A percentile compares a stretch with the other conserved stretches of the same genome.
These are phyloP conservation scores for Fusarium siculi DNA, from an alignment of 2,329 filamentous ascomycete species.

Conservation along the genomic window DNA sequence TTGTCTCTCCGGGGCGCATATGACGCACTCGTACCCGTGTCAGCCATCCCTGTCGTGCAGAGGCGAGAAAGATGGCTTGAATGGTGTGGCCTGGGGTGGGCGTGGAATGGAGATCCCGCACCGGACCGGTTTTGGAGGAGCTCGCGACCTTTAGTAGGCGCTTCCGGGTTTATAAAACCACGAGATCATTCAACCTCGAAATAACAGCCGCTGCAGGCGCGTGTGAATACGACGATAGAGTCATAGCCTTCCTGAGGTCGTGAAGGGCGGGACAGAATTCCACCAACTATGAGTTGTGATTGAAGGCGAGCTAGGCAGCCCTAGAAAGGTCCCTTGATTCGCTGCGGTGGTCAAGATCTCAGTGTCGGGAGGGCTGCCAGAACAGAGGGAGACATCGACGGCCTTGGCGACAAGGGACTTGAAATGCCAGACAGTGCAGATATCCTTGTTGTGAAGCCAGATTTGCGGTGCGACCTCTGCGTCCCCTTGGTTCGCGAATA, in stretches of 20 bases:
- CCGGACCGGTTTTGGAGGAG: conserved; percentile 36
- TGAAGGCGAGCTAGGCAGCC: not conserved
- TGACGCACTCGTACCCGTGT: conserved; percentile 44
- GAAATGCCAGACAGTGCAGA: conserved; percentile 25
- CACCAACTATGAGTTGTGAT: not conserved
- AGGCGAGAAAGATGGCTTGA: conserved; percentile 33
- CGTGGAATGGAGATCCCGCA: conserved; percentile 37
- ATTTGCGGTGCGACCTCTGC: conserved; percentile 25
- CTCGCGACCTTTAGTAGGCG: conserved; percentile 16
- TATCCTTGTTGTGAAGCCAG: conserved; percentile 1
- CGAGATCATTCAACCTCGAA: conserved; percentile 23
- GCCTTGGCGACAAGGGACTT: conserved; percentile 39
- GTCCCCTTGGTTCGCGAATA: conserved; percentile 1
- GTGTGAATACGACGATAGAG: conserved; percentile 1
- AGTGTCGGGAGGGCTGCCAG: conserved; percentile 15
- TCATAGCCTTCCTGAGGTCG: not conserved
- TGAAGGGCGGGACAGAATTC: not conserved
- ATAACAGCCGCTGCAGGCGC: conserved; percentile 37
- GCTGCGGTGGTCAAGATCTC: conserved; percentile 36
- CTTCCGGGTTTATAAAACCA: conserved; percentile 18
- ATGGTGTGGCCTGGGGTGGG: conserved; percentile 30
- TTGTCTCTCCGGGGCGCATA: conserved; percentile 42
- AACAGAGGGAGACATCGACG: conserved; percentile 30
- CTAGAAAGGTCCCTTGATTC: conserved; percentile 31
- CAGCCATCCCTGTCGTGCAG: conserved; percentile 36